phyloP scores from a whole-genome alignment of 805 yeast genomes.

The Teunomyces funiuensis region DNA sequence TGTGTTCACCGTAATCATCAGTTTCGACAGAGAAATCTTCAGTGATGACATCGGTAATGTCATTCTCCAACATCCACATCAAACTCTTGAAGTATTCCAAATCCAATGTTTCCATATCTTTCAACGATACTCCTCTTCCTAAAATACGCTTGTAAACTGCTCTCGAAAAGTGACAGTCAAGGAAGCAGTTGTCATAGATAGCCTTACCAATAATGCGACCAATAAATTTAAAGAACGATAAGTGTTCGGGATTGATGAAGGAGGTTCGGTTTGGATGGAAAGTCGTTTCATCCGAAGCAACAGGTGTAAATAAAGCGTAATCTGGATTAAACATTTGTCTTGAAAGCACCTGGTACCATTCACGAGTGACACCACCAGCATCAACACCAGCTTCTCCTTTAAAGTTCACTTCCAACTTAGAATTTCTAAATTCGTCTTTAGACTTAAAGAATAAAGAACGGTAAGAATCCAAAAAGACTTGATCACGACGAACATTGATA shows the following conservation, averaged over 20 bases:
- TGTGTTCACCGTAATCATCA: slow-evolving; percentile 90
- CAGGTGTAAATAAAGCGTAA: slow-evolving; percentile 88
- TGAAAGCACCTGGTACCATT: slow-evolving; percentile 93
- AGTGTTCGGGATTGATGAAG: slow-evolving; percentile 88
- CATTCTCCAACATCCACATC: slow-evolving; percentile 95
- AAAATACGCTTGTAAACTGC: slow-evolving; percentile 89
- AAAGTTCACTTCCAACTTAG: slow-evolving; percentile 78
- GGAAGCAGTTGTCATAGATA: slow-evolving; percentile 75
- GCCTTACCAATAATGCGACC: slow-evolving; percentile 96
- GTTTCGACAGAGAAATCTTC: slow-evolving; percentile 93
- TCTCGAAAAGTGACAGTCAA: slow-evolving; percentile 93
- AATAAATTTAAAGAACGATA: slow-evolving; percentile 89
- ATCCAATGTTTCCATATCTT: slow-evolving; percentile 93
- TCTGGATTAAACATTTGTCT: slow-evolving; percentile 96
- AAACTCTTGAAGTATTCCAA: slow-evolving; percentile 88
- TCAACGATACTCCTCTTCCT: slow-evolving; percentile 76
- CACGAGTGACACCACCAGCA: slow-evolving; percentile 97
- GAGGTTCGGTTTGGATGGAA: slow-evolving; percentile 95
- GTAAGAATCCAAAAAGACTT: slow-evolving; percentile 89
- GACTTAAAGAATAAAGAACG: slow-evolving; percentile 77
- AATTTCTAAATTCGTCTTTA: slow-evolving; percentile 66
- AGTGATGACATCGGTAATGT: slow-evolving; percentile 90
- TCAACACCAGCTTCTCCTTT: slow-evolving; percentile 95
- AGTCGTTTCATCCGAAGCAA: slow-evolving; percentile 86
- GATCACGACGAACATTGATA: slow-evolving; percentile 78